Evolutionary conservation across 1,284 basidiomycete species (phyloP), one percentile per base, ranked within the genome.

Genomic region (Cryptococcus sp.): DNA sequence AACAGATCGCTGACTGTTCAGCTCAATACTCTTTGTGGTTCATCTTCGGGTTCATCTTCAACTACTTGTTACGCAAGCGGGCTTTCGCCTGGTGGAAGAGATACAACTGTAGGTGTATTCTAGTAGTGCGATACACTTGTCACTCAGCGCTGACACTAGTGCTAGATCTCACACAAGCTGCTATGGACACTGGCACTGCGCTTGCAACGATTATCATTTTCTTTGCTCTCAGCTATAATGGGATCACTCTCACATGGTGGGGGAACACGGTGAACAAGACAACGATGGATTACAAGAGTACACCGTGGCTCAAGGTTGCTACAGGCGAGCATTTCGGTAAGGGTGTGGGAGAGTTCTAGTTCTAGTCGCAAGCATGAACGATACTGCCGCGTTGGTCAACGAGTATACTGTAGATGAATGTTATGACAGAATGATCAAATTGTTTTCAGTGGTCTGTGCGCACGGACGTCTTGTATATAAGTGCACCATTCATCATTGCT

Each of bases 11-110:
- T 55, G 43, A 48, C 13, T 17, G 29, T 25, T 1, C 51, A 57
- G 55, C 59, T 19, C 62, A 64, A 54, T 66, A 66, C 47, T 63
- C 60, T 6, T 54, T 67, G 3, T 64, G 85, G 34, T 87, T 87
- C 73, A 79, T 86, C 59, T 87, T 76, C 20, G 74, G 76, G 17
- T 77, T 75, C 64, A 34, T 78, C 51, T 77, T 78, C 64, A 73
- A 78, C 52, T 74, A 74, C 54, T 58, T 72, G 44, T 64, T 78
- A 55, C 64, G 73, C 5, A 62, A 57, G 39, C 51, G 60, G 20
- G 62, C 65, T 11, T 67, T 75, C 48, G 69, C 62, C 8, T 77
- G 77, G 72, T 80, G 78, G 78, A 63, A 68, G 51, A 59, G 71
- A 45, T 79, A 75, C 70, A 78, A 66, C 59, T 62, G 83, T 80